Percentiles rank a stretch among this genome's conserved stretches.
Conservation (phyloP, 306 rosid genomes). For the Cercis canadensis region DNA sequence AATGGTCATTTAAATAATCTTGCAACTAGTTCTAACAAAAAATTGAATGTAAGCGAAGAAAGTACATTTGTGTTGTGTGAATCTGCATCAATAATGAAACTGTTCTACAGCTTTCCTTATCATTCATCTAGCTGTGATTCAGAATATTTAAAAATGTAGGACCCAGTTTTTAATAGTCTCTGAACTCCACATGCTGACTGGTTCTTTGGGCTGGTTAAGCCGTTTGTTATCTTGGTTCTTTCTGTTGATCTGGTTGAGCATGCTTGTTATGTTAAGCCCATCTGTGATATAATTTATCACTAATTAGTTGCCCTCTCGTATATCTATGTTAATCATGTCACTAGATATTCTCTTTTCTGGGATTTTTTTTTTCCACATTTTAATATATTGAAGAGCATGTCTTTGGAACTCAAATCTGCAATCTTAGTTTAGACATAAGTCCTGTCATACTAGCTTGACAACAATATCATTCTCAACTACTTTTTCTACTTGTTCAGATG, state of each 20-base stretch:
- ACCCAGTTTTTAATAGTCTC: not conserved
- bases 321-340: conserved; percentile 13
- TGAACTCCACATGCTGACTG: conserved; percentile 7
- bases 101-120: not conserved
- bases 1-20: too few relatives aligned
- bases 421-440: conserved; percentile 17
- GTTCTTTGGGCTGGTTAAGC: conserved; percentile 11
- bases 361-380: not conserved
- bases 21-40: conserved; percentile 13
- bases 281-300: not conserved
- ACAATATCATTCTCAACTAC: conserved; percentile 34
- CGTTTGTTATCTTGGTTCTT: conserved; percentile 23
- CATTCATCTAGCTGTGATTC: conserved; percentile 14
- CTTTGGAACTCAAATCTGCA: conserved; percentile 19
- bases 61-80: conserved; percentile 5
- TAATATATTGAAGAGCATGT: not conserved
- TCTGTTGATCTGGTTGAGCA: conserved; percentile 28
- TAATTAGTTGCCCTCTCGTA: not conserved
- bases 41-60: conserved; percentile 29
- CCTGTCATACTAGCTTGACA: conserved; percentile 12
- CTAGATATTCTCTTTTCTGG: conserved; percentile 19
- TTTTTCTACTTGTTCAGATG: conserved; percentile 65
- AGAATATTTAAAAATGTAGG: not conserved
- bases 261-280: not conserved
- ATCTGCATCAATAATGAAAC: too few relatives aligned